phyloP scores from a whole-genome alignment of 306 rosid species.

The Erythrophleum fordii region DNA sequence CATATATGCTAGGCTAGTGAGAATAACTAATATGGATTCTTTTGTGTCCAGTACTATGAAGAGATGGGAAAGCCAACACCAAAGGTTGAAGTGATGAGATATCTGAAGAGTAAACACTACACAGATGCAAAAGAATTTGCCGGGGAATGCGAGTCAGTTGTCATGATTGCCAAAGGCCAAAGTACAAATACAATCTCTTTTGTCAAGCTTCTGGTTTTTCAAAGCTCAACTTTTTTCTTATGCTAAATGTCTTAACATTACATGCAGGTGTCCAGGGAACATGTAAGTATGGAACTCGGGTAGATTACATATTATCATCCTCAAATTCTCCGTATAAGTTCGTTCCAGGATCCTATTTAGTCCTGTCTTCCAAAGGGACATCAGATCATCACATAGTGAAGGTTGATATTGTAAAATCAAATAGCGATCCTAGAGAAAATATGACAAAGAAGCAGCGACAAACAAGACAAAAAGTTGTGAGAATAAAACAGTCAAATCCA shows the following conservation, averaged over 20 bases:
- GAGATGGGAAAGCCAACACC: constrained; percentile 75
- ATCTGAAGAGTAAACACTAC: constrained; percentile 58
- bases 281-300: constrained; percentile 94
- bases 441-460: constrained; percentile 40
- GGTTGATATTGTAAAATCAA: constrained; percentile 65
- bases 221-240: constrained; percentile 3
- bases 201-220: not conserved
- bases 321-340: constrained; percentile 67
- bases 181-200: constrained; percentile 51
- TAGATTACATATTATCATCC: constrained; percentile 87
- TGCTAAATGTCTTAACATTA: not conserved
- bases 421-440: constrained; percentile 39
- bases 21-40: not conserved
- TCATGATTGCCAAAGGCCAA: constrained; percentile 99
- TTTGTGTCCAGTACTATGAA: constrained; percentile 56
- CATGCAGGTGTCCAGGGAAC: constrained; percentile 96
- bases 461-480: constrained; percentile 57
- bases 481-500: constrained; percentile 56
- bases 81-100: constrained; percentile 64
- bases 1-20: not conserved
- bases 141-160: constrained; percentile 84
- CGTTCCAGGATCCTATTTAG: constrained; percentile 89
- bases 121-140: constrained; percentile 67
- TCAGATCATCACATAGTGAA: constrained; percentile 98
- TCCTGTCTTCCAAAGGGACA: constrained; percentile 93